These are phyloP conservation scores for Platanus orientalis DNA, from an alignment of 164 flowering plant species.

Conservation along the genomic window DNA sequence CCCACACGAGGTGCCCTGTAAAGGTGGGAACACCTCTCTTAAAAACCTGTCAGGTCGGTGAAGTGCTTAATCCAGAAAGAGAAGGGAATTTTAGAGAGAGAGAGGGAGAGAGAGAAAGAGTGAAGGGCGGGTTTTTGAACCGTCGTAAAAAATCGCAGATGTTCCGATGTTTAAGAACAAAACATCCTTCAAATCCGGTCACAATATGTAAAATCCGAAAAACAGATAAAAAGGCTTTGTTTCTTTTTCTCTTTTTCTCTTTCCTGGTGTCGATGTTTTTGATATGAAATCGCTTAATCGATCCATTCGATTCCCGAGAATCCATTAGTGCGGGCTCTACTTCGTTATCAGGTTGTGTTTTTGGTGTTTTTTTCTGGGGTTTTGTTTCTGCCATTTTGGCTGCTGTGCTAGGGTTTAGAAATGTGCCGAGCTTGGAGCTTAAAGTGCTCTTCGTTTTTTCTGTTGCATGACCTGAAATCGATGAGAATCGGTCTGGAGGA, in stretches of 20 bases:
- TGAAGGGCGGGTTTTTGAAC: slow-evolving; percentile 8
- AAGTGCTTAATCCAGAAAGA: no score
- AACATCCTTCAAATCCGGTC: slow-evolving; percentile 19
- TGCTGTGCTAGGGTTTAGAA: slow-evolving; percentile 3
- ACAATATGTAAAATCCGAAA: neutral
- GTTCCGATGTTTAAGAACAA: slow-evolving; percentile 14
- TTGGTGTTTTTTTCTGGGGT: slow-evolving; percentile 18
- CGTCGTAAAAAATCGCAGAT: slow-evolving; percentile 18
- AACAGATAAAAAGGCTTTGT: slow-evolving; percentile 5
- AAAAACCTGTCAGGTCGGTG: no score
- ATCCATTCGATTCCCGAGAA: slow-evolving; percentile 19
- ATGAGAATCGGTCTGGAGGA: neutral
- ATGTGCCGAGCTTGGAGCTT: neutral
- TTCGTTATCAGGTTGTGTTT: neutral
- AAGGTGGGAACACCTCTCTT: no score
- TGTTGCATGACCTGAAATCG: neutral
- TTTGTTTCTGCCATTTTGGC: slow-evolving; percentile 2
- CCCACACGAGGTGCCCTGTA: no score
- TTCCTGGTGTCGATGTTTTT: slow-evolving; percentile 5
- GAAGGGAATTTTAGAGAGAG: no score
- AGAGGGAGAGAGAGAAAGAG: neutral
- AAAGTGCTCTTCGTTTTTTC: neutral
- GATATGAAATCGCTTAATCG: slow-evolving; percentile 2
- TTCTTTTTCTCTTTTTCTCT: neutral
- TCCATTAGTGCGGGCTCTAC: slow-evolving; percentile 10